phyloP scores from a whole-genome alignment of 2,329 filamentous ascomycete species.

The Chaetomium strumarium region DNA sequence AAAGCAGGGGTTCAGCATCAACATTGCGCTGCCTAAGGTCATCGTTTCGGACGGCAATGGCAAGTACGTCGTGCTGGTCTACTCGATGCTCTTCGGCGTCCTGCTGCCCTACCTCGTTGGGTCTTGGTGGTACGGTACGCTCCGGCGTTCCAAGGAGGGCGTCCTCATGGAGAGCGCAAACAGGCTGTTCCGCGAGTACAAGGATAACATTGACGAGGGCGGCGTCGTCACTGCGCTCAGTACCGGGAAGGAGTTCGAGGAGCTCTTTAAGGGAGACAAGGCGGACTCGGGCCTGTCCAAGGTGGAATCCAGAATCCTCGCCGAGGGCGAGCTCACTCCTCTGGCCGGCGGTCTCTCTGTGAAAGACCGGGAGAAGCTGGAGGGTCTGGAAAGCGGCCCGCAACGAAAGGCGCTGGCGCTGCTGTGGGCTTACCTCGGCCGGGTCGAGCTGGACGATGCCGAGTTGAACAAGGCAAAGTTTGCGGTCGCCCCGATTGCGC shows the following conservation, averaged over 20 bases:
- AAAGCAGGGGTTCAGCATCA: slow-evolving; percentile 97
- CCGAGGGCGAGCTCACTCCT: slow-evolving; percentile 47
- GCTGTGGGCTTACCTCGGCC: slow-evolving; percentile 91
- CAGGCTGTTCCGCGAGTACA: slow-evolving; percentile 88
- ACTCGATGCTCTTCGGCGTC: slow-evolving; percentile 81
- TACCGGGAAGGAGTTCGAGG: slow-evolving; percentile 77
- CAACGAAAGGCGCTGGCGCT: slow-evolving; percentile 83
- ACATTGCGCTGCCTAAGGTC: slow-evolving; percentile 89
- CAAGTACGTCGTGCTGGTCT: slow-evolving; percentile 89
- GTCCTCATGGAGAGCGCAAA: slow-evolving; percentile 90
- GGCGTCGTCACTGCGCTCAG: slow-evolving; percentile 77
- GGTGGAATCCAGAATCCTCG: slow-evolving; percentile 74
- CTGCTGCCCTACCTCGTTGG: slow-evolving; percentile 89
- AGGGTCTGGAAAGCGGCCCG: slow-evolving; percentile 71
- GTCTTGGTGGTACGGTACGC: slow-evolving; percentile 98
- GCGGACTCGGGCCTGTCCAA: slow-evolving; percentile 75
- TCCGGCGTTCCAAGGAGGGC: slow-evolving; percentile 86
- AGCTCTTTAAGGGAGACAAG: slow-evolving; percentile 69
- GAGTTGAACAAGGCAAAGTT: slow-evolving; percentile 80
- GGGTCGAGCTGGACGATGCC: slow-evolving; percentile 75
- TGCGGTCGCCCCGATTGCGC: slow-evolving; percentile 80
- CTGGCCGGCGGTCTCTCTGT: slow-evolving; percentile 55
- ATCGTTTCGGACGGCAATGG: slow-evolving; percentile 90
- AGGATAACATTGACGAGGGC: slow-evolving; percentile 73
- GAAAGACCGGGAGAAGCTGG: slow-evolving; percentile 71